Conservation (phyloP, 305 asterid species). For the Solanum chacoense region DNA sequence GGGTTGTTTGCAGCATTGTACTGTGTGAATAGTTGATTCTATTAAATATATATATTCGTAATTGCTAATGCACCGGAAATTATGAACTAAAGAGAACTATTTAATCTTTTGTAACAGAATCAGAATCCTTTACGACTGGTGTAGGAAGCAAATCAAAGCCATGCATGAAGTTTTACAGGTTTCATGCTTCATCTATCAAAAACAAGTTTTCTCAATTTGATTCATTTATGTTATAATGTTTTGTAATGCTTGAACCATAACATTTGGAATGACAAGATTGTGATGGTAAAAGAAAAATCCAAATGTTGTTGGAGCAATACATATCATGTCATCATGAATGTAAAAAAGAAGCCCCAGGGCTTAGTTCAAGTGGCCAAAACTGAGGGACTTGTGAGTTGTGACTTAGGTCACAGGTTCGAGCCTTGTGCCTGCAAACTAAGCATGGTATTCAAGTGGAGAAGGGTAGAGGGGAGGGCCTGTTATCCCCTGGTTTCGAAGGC, state of each 20-base stretch:
- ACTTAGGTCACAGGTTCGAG: neutral
- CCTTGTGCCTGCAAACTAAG: neutral
- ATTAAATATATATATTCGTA: neutral
- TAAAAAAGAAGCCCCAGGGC: neutral
- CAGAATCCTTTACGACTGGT: slow-evolving; percentile 64
- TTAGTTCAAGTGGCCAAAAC: neutral
- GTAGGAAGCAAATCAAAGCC: slow-evolving; percentile 98
- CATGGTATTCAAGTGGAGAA: neutral
- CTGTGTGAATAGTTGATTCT: neutral
- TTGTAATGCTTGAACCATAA: neutral
- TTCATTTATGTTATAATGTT: neutral
- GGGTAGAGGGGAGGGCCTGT: neutral
- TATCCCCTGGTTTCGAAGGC: neutral
- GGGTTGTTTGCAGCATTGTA: neutral
- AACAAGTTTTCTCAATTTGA: neutral
- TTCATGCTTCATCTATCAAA: slow-evolving; percentile 33
- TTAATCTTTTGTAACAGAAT: slow-evolving; percentile 67
- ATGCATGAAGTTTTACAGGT: slow-evolving; percentile 95
- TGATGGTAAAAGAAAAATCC: neutral
- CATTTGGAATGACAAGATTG: neutral
- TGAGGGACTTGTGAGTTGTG: neutral
- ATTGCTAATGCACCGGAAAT: neutral
- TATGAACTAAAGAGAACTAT: slow-evolving; percentile 25
- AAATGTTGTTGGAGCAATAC: neutral
- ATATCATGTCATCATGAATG: neutral